Conservation (phyloP, 768 basidiomycete species). For the Rhodosporidiobolus odoratus region DNA sequence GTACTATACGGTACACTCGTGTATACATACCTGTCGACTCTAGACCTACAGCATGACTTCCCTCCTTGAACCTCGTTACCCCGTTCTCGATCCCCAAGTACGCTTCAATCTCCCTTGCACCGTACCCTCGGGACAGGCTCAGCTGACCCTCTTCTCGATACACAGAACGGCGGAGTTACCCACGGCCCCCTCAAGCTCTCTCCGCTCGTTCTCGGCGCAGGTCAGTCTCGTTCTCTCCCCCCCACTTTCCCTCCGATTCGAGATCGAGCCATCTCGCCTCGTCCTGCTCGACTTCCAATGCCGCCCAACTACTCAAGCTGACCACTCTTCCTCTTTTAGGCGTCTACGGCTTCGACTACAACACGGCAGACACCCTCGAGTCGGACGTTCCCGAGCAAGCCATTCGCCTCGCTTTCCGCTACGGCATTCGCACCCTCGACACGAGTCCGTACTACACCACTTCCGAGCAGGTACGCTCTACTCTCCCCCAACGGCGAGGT, state of each 20-base stretch:
- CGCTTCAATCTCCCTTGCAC: not conserved
- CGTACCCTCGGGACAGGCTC: not conserved
- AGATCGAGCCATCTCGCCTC: not conserved
- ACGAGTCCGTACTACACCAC: slow-evolving; percentile 71
- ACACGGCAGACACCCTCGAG: slow-evolving; percentile 23
- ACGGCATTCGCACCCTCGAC: slow-evolving; percentile 75
- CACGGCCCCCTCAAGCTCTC: slow-evolving; percentile 24
- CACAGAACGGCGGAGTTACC: slow-evolving; percentile 7
- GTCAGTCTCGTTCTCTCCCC: not conserved
- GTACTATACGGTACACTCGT: no score
- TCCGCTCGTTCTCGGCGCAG: slow-evolving; percentile 32
- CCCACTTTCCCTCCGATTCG: not conserved
- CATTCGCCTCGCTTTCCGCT: slow-evolving; percentile 51
- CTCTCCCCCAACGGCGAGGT: not conserved
- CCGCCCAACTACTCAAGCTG: no score
- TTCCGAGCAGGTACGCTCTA: slow-evolving; percentile 56
- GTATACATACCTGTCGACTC: not conserved
- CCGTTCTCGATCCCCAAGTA: slow-evolving; percentile 1
- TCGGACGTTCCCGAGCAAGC: slow-evolving; percentile 22
- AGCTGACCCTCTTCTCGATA: no score
- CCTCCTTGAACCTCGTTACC: slow-evolving; percentile 14
- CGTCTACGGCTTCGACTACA: slow-evolving; percentile 37
- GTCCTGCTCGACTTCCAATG: not conserved
- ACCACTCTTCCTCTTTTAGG: not conserved
- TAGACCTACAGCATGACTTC: not conserved